Base-by-base conservation (phyloP, 805 yeast genomes). In the Tanozyma kutaoensis region DNA sequence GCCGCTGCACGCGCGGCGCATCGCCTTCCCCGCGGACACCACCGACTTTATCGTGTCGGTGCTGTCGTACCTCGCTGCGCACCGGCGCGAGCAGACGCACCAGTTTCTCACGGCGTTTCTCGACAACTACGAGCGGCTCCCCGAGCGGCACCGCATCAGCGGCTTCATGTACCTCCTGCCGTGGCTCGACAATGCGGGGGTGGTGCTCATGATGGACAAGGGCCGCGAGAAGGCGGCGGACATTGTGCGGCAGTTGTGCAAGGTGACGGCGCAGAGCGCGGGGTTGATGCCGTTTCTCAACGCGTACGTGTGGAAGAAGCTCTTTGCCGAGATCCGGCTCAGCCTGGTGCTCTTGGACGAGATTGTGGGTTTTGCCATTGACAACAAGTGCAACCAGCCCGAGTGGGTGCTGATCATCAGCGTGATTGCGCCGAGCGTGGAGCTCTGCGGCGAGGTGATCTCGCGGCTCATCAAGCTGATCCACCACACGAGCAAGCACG, bases 381-480 rank as follows among this genome's bases (percentile, higher is more conserved):
- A 79, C 36, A 70, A 76, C 41, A 78, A 76, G 37, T 74, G 82
- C n/a, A 82, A 76, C 37, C 78, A 76, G 4, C 66, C 69, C 21
- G 73, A 66, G 25, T 79, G 82, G 82, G 62, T 64, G 12, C 68
- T 65, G 25, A 64, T 74, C 5, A 62, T 76, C 2, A 7, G 5
- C 7, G 60, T 77, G n/a, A 55, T 82, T 36, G 65, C 76, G 1
- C 85, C 93, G 3, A 73, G 88, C 1, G 57, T 75, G n/a, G 81
- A 75, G 35, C 59, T 80, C 2, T 74, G 84, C 40, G 76, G 81
- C 6, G 63, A 69, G 27, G 66, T 81, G 2, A 58, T 82, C 21
- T 47, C 60, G 18, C 58, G 78, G 34, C 46, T 84, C 22, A 61
- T 74, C 33, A 57, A 57, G 8, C 61, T 74, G 23, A 63, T 80